Percentiles rank a stretch among this genome's conserved stretches.
Evolutionary conservation across 2,329 filamentous ascomycete species (phyloP).

Genomic region (Sarocladiaceae sp.): DNA sequence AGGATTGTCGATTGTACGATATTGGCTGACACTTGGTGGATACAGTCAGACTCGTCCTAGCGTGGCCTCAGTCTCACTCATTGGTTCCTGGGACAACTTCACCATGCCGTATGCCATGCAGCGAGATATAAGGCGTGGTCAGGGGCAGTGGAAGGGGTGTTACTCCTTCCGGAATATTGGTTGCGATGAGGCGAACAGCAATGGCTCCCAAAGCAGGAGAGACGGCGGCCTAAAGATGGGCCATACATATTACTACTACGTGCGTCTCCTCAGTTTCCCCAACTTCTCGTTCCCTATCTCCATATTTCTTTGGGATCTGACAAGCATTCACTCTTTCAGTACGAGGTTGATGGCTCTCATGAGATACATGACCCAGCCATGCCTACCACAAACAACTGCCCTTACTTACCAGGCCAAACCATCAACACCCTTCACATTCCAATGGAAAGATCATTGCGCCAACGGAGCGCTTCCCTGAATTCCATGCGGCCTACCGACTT

Average conservation of each 20-base stretch:
- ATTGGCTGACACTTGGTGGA: constrained; percentile 17
- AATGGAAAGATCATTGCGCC: constrained; percentile 53
- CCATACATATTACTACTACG: constrained; percentile 91
- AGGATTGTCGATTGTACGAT: constrained; percentile 11
- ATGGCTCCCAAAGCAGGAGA: constrained; percentile 39
- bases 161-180: constrained; percentile 81
- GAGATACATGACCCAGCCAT: constrained; percentile 70
- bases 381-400: constrained; percentile 72
- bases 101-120: constrained; percentile 71
- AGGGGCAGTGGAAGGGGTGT: constrained; percentile 78
- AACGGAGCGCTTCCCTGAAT: constrained; percentile 59
- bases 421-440: constrained; percentile 83
- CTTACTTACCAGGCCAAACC: constrained; percentile 78
- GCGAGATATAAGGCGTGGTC: constrained; percentile 67
- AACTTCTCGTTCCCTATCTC: constrained; percentile 5
- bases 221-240: constrained; percentile 86
- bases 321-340: constrained; percentile 48
- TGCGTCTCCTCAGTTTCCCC: constrained; percentile 38
- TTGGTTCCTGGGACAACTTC: constrained; percentile 97
- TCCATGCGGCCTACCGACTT: constrained; percentile 52
- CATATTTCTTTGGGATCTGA: constrained; percentile 8
- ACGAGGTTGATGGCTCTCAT: constrained; percentile 70
- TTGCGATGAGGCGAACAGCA: constrained; percentile 59
- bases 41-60: constrained; percentile 53
- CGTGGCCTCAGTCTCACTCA: constrained; percentile 65